Base-by-base conservation (phyloP, 2,329 filamentous ascomycete genomes). In the Talaromyces sp. region DNA sequence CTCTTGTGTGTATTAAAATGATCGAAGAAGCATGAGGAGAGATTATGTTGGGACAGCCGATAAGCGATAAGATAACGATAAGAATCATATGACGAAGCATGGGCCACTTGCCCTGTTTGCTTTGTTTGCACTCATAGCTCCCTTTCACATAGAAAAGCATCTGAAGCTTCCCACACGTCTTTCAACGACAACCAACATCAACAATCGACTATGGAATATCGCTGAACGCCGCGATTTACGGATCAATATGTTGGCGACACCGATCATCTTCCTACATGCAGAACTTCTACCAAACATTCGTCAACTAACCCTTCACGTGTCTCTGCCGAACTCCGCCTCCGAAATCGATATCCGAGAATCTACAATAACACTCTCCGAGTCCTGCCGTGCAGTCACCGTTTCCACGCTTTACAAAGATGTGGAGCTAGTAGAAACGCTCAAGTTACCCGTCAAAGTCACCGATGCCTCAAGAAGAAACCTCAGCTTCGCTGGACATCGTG, bases 271-370 rank as follows among this genome's bases (percentile, higher is more conserved):
- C 49, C 77, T 89, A 15, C 88, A 89, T 68, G 85, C 86, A 27
- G 87, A 89, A 73, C 80, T 87, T 17, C 77, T 89, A 43, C 80
- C 85, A 40, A 84, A 89, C 68, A 87, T 89, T 67, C 83, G 85
- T 49, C 86, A 87, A 67, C 77, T 88, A 49, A 85, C 85, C 2
- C 78, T 89, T 17, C 84, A 86, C 69, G 82, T 84, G 1, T 84
- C 82, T 1, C 74, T 87, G 5, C 76, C 74, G 59, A 67, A 49
- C 61, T 49, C 10, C 51, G 64, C 54, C 11, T 47, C 38, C 45
- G 60, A 36, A 45, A 34, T 47, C 10, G 58, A 60, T 58, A 61
- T 40, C 58, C 68, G 40, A 61, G 58, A 34, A 56, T 70, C 71
- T 13, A 54, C 70, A 6, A 72, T 77, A 54, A 70, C 70, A n/a